Conservation (phyloP, 345 rosid species). For the Excoecaria agallocha region DNA sequence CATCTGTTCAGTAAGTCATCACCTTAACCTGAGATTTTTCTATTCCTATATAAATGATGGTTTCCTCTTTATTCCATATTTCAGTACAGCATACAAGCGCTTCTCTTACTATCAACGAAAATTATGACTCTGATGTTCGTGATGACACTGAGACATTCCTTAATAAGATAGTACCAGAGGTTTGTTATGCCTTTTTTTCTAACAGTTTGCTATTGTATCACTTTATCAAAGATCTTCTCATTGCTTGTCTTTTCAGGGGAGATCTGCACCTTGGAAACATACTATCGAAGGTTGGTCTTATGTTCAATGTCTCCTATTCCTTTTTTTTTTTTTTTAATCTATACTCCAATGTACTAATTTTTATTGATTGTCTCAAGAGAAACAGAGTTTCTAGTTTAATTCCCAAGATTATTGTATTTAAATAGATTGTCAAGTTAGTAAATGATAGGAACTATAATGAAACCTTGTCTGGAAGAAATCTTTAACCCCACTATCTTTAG, state of each 20-base stretch:
- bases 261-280: conserved; percentile 94
- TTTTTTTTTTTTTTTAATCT: neutral
- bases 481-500: neutral
- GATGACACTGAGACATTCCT: conserved; percentile 94
- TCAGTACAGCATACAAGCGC: conserved; percentile 95
- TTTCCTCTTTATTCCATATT: neutral
- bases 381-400: neutral
- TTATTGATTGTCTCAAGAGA: neutral
- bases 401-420: neutral
- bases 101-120: conserved; percentile 93
- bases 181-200: conserved; percentile 4
- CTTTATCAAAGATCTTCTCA: neutral
- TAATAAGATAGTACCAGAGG: conserved; percentile 92
- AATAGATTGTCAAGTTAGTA: neutral
- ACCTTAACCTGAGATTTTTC: neutral
- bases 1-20: conserved; percentile 72
- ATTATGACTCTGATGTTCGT: conserved; percentile 89
- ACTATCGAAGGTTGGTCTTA: conserved; percentile 72
- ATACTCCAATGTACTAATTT: neutral
- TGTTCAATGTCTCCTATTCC: neutral
- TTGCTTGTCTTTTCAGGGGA: conserved; percentile 49
- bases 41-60: neutral
- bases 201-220: neutral
- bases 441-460: neutral
- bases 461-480: neutral